Percentiles rank a stretch among this genome's conserved stretches.
phyloP scores from a whole-genome alignment of 1,284 basidiomycete species.

The Trametes pubescens region DNA sequence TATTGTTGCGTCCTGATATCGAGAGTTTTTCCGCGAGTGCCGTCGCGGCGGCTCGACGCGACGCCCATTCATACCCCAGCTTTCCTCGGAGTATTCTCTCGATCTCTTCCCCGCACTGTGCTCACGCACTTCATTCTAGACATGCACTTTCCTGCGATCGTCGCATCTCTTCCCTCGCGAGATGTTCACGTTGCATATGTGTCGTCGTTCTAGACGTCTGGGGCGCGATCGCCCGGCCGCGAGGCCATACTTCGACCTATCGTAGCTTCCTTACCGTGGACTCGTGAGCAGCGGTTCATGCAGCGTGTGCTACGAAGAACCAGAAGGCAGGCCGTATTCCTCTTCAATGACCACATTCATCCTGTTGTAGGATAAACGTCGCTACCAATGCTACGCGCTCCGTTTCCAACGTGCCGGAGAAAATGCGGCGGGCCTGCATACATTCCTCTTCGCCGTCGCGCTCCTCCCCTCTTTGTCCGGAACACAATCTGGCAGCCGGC shows the following conservation, averaged over 20 bases:
- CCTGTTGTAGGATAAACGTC: conserved; percentile 11
- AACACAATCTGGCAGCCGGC: not conserved
- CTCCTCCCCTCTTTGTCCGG: not conserved
- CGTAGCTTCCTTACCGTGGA: not conserved
- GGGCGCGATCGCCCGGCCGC: not conserved
- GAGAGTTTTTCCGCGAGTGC: not conserved
- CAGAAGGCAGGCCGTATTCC: not conserved
- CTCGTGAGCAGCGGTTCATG: not conserved
- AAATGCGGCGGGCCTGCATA: conserved; percentile 22
- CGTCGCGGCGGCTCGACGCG: not conserved
- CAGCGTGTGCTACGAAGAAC: not conserved
- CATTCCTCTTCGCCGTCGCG: not conserved
- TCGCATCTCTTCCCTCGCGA: not conserved
- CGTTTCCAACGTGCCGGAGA: conserved; percentile 12
- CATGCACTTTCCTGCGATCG: not conserved
- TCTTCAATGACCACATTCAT: not conserved
- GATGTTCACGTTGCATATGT: not conserved
- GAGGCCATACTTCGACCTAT: not conserved
- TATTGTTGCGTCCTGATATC: not conserved
- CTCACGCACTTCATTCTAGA: not conserved
- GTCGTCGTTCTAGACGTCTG: not conserved
- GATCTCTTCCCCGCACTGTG: conserved; percentile 4
- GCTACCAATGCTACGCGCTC: not conserved
- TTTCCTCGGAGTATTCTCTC: conserved; percentile 23
- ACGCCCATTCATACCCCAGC: not conserved